A percentile compares a stretch with the other conserved stretches of the same genome.
phyloP scores from a whole-genome alignment of 2,329 filamentous ascomycete genomes.

The Cladosporium sp. region DNA sequence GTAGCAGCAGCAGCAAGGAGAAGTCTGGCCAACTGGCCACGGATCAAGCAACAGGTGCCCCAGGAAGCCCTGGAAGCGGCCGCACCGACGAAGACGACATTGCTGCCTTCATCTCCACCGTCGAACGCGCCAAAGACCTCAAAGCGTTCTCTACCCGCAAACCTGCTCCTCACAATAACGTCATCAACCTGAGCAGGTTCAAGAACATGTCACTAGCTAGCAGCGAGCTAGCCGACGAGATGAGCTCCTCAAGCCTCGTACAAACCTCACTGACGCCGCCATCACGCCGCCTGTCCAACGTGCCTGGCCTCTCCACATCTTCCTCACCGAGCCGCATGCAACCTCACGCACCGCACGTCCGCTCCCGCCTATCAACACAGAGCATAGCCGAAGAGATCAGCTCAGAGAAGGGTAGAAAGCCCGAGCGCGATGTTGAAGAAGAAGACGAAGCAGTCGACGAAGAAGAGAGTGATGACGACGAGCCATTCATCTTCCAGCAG shows the following conservation, averaged over 20 bases:
- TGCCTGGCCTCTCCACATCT: conserved; percentile 69
- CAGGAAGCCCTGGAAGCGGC: conserved; percentile 60
- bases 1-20: conserved; percentile 59
- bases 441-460: conserved; percentile 9
- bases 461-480: conserved; percentile 23
- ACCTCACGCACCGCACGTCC: conserved; percentile 91
- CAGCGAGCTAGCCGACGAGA: conserved; percentile 82
- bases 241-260: conserved; percentile 83
- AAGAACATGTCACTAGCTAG: conserved; percentile 87
- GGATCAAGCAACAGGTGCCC: conserved; percentile 71
- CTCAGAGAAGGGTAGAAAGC: conserved; percentile 18
- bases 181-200: conserved; percentile 61
- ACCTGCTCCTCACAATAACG: conserved; percentile 54
- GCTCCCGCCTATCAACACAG: conserved; percentile 87
- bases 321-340: conserved; percentile 84
- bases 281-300: conserved; percentile 66
- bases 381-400: conserved; percentile 62
- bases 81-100: conserved; percentile 89
- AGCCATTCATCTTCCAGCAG: conserved; percentile 27
- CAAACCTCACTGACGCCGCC: conserved; percentile 77
- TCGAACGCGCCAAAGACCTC: conserved; percentile 85
- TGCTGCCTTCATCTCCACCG: conserved; percentile 81
- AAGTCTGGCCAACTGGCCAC: conserved; percentile 26
- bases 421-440: conserved; percentile 19
- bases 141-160: conserved; percentile 66